Conservation (phyloP, 2,329 filamentous ascomycete genomes). For the Orbilia ellipsospora region DNA sequence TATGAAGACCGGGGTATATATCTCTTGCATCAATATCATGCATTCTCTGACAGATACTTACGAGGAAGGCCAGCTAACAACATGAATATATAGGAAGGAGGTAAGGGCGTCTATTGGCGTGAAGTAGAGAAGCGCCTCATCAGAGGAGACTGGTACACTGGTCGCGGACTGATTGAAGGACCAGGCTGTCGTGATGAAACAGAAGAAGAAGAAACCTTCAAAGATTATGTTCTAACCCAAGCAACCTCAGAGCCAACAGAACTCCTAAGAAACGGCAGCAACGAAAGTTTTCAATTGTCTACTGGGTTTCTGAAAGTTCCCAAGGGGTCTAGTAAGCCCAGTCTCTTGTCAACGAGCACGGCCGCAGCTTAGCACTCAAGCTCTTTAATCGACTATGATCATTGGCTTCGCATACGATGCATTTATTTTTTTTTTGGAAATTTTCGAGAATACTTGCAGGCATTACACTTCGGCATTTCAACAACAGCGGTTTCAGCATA, state of each 20-base stretch:
- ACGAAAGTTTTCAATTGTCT: conserved; percentile 44
- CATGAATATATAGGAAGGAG: conserved; percentile 54
- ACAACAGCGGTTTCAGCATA: background rate
- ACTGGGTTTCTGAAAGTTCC: conserved; percentile 38
- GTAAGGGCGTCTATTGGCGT: conserved; percentile 58
- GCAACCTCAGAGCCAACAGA: conserved; percentile 26
- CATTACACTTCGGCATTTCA: background rate
- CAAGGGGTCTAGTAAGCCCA: conserved; percentile 18
- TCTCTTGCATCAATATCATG: background rate
- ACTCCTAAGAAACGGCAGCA: conserved; percentile 47
- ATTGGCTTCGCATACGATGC: background rate
- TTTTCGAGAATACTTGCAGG: background rate
- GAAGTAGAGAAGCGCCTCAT: conserved; percentile 58
- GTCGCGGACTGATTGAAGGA: conserved; percentile 55
- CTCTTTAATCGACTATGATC: too few relatives aligned
- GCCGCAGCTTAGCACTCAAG: background rate
- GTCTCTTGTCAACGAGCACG: conserved; percentile 31
- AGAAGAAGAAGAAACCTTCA: conserved; percentile 24
- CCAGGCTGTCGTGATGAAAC: conserved; percentile 30
- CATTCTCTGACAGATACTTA: background rate
- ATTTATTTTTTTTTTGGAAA: background rate
- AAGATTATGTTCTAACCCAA: conserved; percentile 40
- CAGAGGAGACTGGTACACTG: conserved; percentile 58
- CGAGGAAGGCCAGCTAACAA: conserved; percentile 9
- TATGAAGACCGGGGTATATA: conserved; percentile 56